Percentiles rank a stretch among this genome's conserved stretches.
phyloP scores from a whole-genome alignment of 371 early-diverging fungal species.

The Mortierella sp. region DNA sequence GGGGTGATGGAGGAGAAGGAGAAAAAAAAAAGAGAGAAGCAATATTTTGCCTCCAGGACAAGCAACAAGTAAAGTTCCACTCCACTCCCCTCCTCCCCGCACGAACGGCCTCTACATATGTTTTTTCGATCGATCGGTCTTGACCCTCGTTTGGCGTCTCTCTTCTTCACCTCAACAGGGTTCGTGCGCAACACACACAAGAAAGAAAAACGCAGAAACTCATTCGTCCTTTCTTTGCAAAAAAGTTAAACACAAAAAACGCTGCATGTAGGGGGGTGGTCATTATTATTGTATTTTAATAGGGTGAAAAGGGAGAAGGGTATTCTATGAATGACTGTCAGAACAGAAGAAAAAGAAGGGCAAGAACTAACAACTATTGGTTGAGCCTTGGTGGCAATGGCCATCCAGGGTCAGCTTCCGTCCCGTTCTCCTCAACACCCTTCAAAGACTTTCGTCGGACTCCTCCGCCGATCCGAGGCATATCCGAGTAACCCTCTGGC shows the following conservation, averaged over 20 bases:
- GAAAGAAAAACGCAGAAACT: neutral
- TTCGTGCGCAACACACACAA: neutral
- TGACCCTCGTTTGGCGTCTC: constrained; percentile 23
- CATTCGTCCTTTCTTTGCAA: neutral
- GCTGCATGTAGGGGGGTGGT: neutral
- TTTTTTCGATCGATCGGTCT: constrained; percentile 48
- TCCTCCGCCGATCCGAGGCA: constrained; percentile 38
- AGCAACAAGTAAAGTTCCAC: neutral
- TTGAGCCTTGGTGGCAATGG: constrained; percentile 5
- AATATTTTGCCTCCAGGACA: neutral
- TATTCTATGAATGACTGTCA: neutral
- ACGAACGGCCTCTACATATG: neutral
- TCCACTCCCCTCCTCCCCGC: neutral
- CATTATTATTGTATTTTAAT: neutral
- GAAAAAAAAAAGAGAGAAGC: neutral
- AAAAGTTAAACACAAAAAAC: neutral
- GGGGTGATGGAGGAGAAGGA: neutral
- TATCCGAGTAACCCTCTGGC: constrained; percentile 19
- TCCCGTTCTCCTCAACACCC: constrained; percentile 3
- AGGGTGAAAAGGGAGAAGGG: neutral
- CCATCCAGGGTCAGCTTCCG: constrained; percentile 4
- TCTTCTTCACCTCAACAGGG: neutral
- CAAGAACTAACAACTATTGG: neutral
- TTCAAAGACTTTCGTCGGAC: constrained; percentile 35
- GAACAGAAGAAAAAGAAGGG: neutral